These are phyloP conservation scores for Hemileia vastatrix DNA, from an alignment of 1,284 basidiomycete genomes.

Conservation along the genomic window DNA sequence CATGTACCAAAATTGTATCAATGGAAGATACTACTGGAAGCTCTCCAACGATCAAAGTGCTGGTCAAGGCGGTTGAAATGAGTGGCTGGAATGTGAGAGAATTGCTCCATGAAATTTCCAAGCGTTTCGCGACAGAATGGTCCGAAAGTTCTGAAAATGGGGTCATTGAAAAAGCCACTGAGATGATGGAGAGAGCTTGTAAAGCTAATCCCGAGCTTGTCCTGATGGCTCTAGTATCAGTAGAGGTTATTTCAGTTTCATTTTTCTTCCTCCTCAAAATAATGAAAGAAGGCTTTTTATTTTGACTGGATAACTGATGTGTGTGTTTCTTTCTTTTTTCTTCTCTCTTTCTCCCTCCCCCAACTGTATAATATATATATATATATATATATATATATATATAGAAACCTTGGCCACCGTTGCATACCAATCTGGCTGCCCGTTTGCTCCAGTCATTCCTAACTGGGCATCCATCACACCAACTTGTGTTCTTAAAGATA, in stretches of 20 bases:
- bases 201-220: conserved; percentile 89
- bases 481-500: conserved; percentile 90
- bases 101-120: conserved; percentile 11
- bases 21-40: conserved; percentile 7
- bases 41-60: conserved; percentile 11
- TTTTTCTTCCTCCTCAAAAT: background rate
- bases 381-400: no score
- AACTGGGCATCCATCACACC: conserved; percentile 80
- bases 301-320: no score
- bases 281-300: no score
- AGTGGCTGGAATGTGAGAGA: conserved; percentile 23
- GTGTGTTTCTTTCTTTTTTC: conserved; percentile 8
- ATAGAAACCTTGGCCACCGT: conserved; percentile 71
- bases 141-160: conserved; percentile 8
- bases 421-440: conserved; percentile 73
- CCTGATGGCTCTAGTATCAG: conserved; percentile 82
- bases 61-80: conserved; percentile 22
- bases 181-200: conserved; percentile 21
- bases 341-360: background rate
- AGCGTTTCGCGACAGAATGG: background rate
- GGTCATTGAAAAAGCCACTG: conserved; percentile 10
- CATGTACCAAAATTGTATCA: conserved; percentile 17
- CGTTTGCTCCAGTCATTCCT: conserved; percentile 84
- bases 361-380: no score
- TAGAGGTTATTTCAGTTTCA: conserved; percentile 47